Conservation (phyloP, 1,139 yeast genomes). For the Kurtzmaniella quercitrusa region DNA sequence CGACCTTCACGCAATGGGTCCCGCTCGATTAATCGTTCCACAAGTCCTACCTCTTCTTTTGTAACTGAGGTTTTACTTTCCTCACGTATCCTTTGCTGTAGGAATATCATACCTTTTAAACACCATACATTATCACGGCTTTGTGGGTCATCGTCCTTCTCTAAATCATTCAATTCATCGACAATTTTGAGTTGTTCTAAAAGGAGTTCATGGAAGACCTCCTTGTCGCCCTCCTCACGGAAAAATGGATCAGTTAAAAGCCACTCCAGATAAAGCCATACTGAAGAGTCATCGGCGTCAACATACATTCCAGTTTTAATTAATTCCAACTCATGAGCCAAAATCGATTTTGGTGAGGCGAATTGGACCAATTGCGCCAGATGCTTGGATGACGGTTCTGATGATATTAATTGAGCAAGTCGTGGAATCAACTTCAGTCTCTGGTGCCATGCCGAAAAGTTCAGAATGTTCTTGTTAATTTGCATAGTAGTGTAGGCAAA, state of each 20-base stretch:
- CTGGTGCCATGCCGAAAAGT: slow-evolving; percentile 96
- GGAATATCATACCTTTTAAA: slow-evolving; percentile 48
- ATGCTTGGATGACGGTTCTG: slow-evolving; percentile 8
- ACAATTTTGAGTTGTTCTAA: slow-evolving; percentile 36
- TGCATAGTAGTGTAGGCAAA: slow-evolving; percentile 73
- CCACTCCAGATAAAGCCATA: slow-evolving; percentile 91
- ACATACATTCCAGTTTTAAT: slow-evolving; percentile 84
- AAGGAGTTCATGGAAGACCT: slow-evolving; percentile 27
- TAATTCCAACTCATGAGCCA: slow-evolving; percentile 59
- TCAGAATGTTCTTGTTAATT: slow-evolving; percentile 80
- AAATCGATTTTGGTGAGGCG: slow-evolving; percentile 27
- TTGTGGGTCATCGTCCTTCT: slow-evolving; percentile 50
- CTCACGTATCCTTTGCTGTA: slow-evolving; percentile 32
- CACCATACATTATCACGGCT: slow-evolving; percentile 67
- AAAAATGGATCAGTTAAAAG: slow-evolving; percentile 56
- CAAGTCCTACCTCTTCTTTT: background rate
- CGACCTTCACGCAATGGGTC: slow-evolving; percentile 73
- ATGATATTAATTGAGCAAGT: slow-evolving; percentile 28
- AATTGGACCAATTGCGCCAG: slow-evolving; percentile 19
- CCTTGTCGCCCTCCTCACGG: slow-evolving; percentile 15
- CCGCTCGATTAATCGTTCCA: slow-evolving; percentile 23
- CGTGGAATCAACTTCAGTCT: slow-evolving; percentile 66
- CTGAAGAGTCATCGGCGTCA: slow-evolving; percentile 91
- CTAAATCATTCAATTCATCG: slow-evolving; percentile 55
- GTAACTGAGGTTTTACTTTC: slow-evolving; percentile 9